phyloP scores from a whole-genome alignment of 148 eudicot species.

The Cornus controversa region DNA sequence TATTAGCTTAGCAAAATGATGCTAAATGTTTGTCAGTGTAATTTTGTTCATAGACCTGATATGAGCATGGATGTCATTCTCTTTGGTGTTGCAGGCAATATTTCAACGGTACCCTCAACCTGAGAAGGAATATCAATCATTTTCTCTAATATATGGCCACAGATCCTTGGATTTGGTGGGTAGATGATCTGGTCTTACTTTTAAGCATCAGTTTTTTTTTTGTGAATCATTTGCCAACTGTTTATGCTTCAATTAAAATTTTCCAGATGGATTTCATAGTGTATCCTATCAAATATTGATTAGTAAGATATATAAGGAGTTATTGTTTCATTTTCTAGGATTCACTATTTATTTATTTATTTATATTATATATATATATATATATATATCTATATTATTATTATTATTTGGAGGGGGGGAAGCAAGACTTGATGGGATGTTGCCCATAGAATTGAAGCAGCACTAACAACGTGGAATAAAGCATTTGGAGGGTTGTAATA shows the following conservation, averaged over 20 bases:
- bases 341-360: neutral
- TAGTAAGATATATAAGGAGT: neutral
- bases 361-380: neutral
- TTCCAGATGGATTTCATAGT: neutral
- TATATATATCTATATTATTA: no score
- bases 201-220: conserved; percentile 1
- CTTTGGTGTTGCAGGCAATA: conserved; percentile 21
- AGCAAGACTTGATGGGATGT: neutral
- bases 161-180: conserved; percentile 38
- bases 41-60: neutral
- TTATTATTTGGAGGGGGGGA: no score
- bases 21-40: neutral
- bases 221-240: neutral
- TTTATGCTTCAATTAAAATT: neutral
- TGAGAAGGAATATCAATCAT: conserved; percentile 41
- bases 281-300: neutral
- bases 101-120: conserved; percentile 36
- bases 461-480: neutral
- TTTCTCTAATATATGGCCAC: conserved; percentile 27
- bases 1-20: neutral
- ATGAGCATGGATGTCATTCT: conserved; percentile 5
- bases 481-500: neutral
- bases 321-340: neutral
- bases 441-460: neutral
- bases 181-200: neutral